These are phyloP conservation scores for Penicillium canariense DNA, from an alignment of 495 filamentous ascomycete species.

Conservation along the genomic window DNA sequence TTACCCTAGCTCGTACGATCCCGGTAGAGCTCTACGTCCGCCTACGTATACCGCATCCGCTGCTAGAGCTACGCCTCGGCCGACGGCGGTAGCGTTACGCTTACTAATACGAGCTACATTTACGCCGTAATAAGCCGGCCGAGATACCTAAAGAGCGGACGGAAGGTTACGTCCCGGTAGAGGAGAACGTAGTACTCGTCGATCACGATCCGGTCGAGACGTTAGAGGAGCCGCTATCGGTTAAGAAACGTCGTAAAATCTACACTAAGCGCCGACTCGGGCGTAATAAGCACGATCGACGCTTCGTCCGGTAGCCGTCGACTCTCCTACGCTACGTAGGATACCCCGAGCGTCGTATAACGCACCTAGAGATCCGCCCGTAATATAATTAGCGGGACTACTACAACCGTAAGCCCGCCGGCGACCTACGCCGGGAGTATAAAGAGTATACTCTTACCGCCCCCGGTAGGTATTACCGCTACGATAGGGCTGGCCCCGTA, in stretches of 20 bases:
- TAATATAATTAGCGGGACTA: neutral
- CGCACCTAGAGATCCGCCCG: neutral
- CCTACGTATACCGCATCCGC: too few species aligned
- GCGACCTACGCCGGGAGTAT: neutral
- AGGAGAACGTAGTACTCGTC: slow-evolving; percentile 23
- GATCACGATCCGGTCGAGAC: slow-evolving; percentile 20
- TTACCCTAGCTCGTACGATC: neutral
- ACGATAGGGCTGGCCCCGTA: neutral
- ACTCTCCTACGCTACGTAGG: slow-evolving; percentile 8
- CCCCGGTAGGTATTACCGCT: neutral
- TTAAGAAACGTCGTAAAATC: slow-evolving; percentile 21
- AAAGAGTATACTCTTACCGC: neutral
- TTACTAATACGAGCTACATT: neutral
- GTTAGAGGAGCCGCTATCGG: slow-evolving; percentile 2
- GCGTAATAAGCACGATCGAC: slow-evolving; percentile 19
- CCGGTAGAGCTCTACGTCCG: neutral
- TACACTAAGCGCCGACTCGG: slow-evolving; percentile 8
- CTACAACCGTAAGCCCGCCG: neutral
- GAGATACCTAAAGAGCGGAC: slow-evolving; percentile 9
- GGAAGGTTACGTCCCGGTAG: slow-evolving; percentile 3
- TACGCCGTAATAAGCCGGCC: neutral
- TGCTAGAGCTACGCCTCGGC: neutral
- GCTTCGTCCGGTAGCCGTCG: slow-evolving; percentile 7
- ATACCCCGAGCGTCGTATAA: neutral
- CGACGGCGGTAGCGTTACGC: neutral